phyloP scores from a whole-genome alignment of 2,329 filamentous ascomycete genomes.

The Calonectria naviculata region DNA sequence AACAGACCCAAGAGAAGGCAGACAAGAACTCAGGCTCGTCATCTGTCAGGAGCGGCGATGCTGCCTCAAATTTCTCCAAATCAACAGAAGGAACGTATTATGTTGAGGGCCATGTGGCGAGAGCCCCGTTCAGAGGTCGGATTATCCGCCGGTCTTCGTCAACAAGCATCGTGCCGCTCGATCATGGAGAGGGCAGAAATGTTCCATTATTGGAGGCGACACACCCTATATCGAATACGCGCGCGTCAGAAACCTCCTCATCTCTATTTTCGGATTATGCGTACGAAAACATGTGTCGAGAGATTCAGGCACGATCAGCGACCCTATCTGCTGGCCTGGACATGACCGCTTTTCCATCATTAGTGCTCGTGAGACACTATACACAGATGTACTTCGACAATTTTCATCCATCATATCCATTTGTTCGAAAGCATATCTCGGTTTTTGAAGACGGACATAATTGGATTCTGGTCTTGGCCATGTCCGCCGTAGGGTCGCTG shows the following conservation, averaged over 20 bases:
- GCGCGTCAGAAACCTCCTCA: not conserved
- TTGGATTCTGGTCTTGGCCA: not conserved
- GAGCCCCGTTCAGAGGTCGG: slow-evolving; percentile 6
- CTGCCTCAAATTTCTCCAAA: not conserved
- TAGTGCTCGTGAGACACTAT: slow-evolving; percentile 18
- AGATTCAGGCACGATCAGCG: not conserved
- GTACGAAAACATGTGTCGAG: not conserved
- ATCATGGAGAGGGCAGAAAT: not conserved
- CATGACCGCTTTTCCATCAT: slow-evolving; percentile 3
- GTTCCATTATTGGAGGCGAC: too few relatives aligned
- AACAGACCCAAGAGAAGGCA: not conserved
- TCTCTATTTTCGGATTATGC: not conserved
- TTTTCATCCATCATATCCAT: slow-evolving; percentile 30
- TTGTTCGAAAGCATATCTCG: slow-evolving; percentile 7
- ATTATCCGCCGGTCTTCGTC: not conserved
- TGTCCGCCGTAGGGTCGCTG: not conserved
- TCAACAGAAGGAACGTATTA: not conserved
- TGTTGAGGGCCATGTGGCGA: not conserved
- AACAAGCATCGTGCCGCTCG: not conserved
- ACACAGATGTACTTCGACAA: slow-evolving; percentile 25
- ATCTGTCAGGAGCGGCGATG: not conserved
- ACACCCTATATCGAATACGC: not conserved
- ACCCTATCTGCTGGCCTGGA: not conserved
- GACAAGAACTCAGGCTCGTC: not conserved
- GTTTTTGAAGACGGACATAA: not conserved